Conservation (phyloP, 345 rosid genomes). For the Erucastrum elatum region DNA sequence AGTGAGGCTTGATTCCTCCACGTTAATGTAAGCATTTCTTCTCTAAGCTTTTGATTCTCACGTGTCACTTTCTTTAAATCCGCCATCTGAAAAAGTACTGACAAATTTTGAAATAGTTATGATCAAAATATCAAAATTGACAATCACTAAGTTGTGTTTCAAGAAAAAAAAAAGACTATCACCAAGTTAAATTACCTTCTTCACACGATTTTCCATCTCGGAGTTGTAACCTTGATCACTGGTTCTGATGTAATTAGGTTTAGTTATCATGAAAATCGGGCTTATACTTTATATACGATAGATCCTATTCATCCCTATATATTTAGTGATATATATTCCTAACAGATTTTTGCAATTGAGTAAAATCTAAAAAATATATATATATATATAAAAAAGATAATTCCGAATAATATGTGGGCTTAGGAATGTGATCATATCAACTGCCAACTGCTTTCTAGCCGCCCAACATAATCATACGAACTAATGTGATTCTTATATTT, state of each 20-base stretch:
- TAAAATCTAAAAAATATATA: background rate
- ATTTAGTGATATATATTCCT: slow-evolving; percentile 1
- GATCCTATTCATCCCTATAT: background rate
- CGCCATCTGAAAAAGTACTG: background rate
- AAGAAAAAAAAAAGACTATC: too few relatives aligned
- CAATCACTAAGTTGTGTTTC: background rate
- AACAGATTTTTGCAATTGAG: background rate
- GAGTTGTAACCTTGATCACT: background rate
- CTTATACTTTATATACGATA: background rate
- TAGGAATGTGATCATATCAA: background rate
- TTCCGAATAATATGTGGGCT: background rate
- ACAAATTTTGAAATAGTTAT: background rate
- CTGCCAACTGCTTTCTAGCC: background rate
- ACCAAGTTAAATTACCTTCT: background rate
- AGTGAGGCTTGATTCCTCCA: slow-evolving; percentile 16
- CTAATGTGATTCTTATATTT: background rate
- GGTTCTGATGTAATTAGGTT: background rate
- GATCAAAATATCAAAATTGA: background rate
- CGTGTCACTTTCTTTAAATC: slow-evolving; percentile 11
- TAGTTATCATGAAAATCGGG: background rate
- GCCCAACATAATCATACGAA: background rate
- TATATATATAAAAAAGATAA: background rate
- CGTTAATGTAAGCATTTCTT: slow-evolving; percentile 10
- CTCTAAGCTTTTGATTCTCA: slow-evolving; percentile 21
- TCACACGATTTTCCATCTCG: slow-evolving; percentile 14